Conservation (phyloP, 2,329 filamentous ascomycete species). For the Arthrinium puccinioides region DNA sequence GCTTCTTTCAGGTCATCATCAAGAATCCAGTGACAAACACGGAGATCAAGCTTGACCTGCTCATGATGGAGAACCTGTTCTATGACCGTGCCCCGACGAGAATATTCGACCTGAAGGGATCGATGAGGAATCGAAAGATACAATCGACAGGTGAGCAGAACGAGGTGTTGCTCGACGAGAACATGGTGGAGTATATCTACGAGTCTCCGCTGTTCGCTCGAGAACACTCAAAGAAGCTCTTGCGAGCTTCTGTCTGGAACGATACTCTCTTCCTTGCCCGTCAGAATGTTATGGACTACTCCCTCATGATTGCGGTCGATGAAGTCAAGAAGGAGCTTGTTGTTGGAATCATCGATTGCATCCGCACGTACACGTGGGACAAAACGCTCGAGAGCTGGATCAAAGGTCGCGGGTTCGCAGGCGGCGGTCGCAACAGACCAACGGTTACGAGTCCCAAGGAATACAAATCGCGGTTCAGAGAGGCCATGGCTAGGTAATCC, state of each 20-base stretch:
- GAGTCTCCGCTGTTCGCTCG: conserved; percentile 92
- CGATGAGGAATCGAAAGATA: conserved; percentile 97
- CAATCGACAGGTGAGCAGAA: conserved; percentile 93
- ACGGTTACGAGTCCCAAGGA: conserved; percentile 97
- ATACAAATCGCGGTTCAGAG: conserved; percentile 91
- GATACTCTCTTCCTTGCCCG: conserved; percentile 91
- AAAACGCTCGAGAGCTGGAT: conserved; percentile 99
- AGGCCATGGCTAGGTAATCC: conserved; percentile 82
- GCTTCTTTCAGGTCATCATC: conserved; percentile 95
- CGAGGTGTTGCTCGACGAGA: conserved; percentile 93
- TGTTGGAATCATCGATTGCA: conserved; percentile 97
- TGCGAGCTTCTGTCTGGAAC: conserved; percentile 91
- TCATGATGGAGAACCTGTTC: conserved; percentile 97
- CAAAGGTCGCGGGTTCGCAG: conserved; percentile 84
- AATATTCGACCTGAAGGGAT: conserved; percentile 93
- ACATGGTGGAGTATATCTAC: conserved; percentile 98
- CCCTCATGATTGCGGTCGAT: conserved; percentile 95
- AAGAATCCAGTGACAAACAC: conserved; percentile 88
- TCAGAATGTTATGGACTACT: conserved; percentile 99
- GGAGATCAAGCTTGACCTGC: conserved; percentile 88
- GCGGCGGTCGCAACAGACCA: conserved; percentile 71
- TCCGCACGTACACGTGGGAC: conserved; percentile 98
- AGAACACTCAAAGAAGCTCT: conserved; percentile 91
- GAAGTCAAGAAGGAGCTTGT: conserved; percentile 84
- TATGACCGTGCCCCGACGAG: conserved; percentile 88